Conservation (phyloP, 176 grass and related monocot species). For the Eleusine coracana region DNA sequence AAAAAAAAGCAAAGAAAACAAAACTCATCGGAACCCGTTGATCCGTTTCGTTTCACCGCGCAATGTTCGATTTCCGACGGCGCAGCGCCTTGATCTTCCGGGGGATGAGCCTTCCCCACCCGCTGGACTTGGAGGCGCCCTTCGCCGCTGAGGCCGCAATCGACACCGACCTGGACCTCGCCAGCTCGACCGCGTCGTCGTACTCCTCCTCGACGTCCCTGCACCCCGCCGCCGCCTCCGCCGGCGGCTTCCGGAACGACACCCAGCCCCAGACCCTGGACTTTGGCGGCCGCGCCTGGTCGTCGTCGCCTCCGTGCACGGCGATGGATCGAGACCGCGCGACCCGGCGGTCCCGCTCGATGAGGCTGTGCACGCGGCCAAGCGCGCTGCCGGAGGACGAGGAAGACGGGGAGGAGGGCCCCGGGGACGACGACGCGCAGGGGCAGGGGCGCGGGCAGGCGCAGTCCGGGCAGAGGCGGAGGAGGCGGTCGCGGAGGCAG, state of each 20-base stretch:
- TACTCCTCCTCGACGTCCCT: conserved; percentile 28
- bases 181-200: conserved; percentile 38
- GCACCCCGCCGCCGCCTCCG: background rate
- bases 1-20: too few species aligned
- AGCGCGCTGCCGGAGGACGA: conserved; percentile 23
- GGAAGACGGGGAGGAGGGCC: conserved; percentile 32
- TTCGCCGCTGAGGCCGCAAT: conserved; percentile 3
- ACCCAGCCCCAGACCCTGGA: conserved; percentile 44
- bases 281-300: conserved; percentile 18
- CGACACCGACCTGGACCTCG: conserved; percentile 59
- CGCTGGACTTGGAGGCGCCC: background rate
- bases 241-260: conserved; percentile 46
- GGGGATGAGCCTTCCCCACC: conserved; percentile 58
- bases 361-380: conserved; percentile 34
- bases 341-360: conserved; percentile 42
- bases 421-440: conserved; percentile 23
- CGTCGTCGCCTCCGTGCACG: background rate
- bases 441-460: conserved; percentile 61
- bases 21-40: background rate
- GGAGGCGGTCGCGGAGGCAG: conserved; percentile 76
- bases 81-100: conserved; percentile 70
- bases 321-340: conserved; percentile 60
- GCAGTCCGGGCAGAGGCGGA: conserved; percentile 83
- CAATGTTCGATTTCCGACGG: conserved; percentile 44
- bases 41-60: conserved; percentile 1